Base-by-base conservation (phyloP, 176 grass and related monocot genomes). In the Pharus latifolius region DNA sequence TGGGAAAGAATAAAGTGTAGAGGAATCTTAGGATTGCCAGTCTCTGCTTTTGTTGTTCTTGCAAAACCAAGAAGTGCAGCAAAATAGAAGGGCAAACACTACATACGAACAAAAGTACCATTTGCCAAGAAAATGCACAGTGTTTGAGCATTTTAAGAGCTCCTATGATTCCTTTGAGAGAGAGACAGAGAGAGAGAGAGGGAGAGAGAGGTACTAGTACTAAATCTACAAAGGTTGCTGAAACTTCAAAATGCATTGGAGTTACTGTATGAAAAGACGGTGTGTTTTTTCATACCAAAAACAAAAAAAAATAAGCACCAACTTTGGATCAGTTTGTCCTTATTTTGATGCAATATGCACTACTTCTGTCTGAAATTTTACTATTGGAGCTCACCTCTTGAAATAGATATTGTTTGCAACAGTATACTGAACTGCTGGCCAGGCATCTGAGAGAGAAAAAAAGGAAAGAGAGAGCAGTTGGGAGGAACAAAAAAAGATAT, bases 21-120 rank as follows among this genome's bases (percentile, higher is more conserved):
- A 69, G 63, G 83, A 85, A 85, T 85, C 70, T 85, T 85, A 68
- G 75, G 60, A 82, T 82, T 26, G 44, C 20, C 66, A 73, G 74
- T 63, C 49, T 73, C 78, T 73, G 74, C 79, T 83, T 74, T 33
- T 42, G 29, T 43, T 82, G 53, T 37, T 19, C 47, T 69, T 26
- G 70, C 83, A 74, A 55, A 80, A 75, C 62, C 29, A 62, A 69
- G 61, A 24, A 63, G 63, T 16, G 61, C 12, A n/a, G n/a, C n/a
- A n/a, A n/a, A 69, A 60, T 27, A 52, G 14, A 43, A 51, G 17
- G 3, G 52, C 62, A 74, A 61, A 30, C 61, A 73, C 67, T 44
- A 18, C 69, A 68, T 17, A 61, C 72, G 56, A 2, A 3, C 14
- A 78, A 41, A 46, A 50, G 25, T 82, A 43, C 45, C 42, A 24